These are phyloP conservation scores for Paramarasmius palmivorus DNA, from an alignment of 1,284 basidiomycete genomes.

Conservation along the genomic window DNA sequence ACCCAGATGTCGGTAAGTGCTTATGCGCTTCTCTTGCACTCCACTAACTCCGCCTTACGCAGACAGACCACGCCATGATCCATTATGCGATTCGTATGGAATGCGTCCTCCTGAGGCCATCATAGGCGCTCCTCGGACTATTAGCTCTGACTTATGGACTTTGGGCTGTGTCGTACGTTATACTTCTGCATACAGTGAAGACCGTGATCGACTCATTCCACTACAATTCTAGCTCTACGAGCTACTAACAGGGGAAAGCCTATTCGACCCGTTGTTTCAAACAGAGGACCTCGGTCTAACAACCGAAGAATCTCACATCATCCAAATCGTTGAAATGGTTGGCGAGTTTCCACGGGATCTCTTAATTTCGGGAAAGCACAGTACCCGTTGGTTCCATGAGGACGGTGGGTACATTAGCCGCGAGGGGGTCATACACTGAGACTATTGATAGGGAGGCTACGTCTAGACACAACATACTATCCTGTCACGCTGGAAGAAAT, in stretches of 20 bases:
- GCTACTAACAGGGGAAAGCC: constrained; percentile 23
- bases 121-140: constrained; percentile 18
- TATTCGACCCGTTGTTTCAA: constrained; percentile 29
- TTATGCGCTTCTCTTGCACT: background rate
- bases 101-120: constrained; percentile 25
- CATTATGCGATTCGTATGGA: constrained; percentile 13
- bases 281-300: constrained; percentile 23
- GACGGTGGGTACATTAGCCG: constrained; percentile 17
- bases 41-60: background rate
- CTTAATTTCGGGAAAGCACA: constrained; percentile 17
- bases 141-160: constrained; percentile 24
- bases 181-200: background rate
- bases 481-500: constrained; percentile 23
- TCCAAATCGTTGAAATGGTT: constrained; percentile 27
- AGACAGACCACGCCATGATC: constrained; percentile 9
- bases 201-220: background rate
- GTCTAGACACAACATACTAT: constrained; percentile 25
- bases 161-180: constrained; percentile 25
- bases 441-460: constrained; percentile 17
- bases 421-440: background rate
- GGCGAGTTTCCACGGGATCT: constrained; percentile 23
- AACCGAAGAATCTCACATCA: constrained; percentile 27
- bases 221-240: constrained; percentile 23
- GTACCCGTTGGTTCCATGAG: constrained; percentile 23
- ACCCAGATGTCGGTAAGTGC: constrained; percentile 11